A percentile compares a stretch with the other conserved stretches of the same genome.
Evolutionary conservation across 371 early-diverging fungal species (phyloP).

Genomic region (Mortierella sp.): DNA sequence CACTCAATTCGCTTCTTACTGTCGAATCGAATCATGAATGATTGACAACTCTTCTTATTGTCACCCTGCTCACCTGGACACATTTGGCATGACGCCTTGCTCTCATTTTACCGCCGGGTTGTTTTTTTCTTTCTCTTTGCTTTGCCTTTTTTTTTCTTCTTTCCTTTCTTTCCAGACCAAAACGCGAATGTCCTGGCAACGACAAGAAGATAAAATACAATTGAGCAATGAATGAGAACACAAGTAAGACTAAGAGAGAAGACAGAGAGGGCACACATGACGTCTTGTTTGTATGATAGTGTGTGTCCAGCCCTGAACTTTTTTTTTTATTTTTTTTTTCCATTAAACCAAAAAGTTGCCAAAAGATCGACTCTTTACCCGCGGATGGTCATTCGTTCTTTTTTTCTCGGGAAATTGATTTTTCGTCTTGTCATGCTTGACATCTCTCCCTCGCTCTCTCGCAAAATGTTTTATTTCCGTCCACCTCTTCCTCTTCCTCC

Average conservation of each 20-base stretch:
- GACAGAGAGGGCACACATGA: not conserved
- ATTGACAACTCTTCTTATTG: too few relatives aligned
- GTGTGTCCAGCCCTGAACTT: not conserved
- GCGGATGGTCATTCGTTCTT: too few relatives aligned
- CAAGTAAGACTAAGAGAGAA: not conserved
- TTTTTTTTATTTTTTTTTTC: not conserved
- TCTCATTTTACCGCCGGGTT: slow-evolving; percentile 7
- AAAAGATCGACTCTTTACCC: not conserved
- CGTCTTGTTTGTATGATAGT: not conserved
- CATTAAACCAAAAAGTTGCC: not conserved
- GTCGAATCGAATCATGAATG: not conserved
- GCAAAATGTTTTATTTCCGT: not conserved
- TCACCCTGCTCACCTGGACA: not conserved
- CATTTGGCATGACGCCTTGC: not conserved
- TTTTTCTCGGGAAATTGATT: not conserved
- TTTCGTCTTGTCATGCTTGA: too few relatives aligned
- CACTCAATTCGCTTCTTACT: too few relatives aligned
- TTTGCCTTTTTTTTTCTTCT: not conserved
- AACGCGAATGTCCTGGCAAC: not conserved
- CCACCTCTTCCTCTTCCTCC: not conserved
- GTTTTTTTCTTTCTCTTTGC: not conserved
- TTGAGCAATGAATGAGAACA: not conserved
- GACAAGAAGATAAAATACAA: not conserved
- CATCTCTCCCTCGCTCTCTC: too few relatives aligned
- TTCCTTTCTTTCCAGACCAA: not conserved